A percentile compares a stretch with the other conserved stretches of the same genome.
Conservation (phyloP, 78 protist genomes). For the Emiliania huxleyi region DNA sequence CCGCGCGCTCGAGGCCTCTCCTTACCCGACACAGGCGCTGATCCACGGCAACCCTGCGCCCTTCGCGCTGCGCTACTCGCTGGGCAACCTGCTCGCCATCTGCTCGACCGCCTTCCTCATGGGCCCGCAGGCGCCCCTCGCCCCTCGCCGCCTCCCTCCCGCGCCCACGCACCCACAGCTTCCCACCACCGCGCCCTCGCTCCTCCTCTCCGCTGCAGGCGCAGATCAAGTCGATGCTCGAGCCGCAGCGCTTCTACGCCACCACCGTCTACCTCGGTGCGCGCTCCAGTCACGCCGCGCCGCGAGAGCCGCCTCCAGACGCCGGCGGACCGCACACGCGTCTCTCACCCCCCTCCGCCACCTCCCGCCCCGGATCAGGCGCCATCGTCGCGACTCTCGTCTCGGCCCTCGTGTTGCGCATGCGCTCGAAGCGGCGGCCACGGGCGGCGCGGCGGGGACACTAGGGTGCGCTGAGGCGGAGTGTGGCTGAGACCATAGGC, state of each 20-base stretch:
- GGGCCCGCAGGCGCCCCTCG: constrained; percentile 26
- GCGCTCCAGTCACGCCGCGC: too few relatives aligned
- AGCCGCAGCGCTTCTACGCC: not conserved
- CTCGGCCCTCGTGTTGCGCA: not conserved
- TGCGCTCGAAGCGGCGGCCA: too few relatives aligned
- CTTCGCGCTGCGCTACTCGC: constrained; percentile 37
- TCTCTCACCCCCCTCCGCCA: too few relatives aligned
- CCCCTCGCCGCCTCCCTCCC: not conserved
- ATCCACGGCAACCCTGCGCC: not conserved
- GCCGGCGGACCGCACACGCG: too few relatives aligned
- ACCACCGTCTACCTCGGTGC: constrained; percentile 29
- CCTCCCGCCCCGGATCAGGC: not conserved
- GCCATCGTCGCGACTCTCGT: constrained; percentile 34
- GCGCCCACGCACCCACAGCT: not conserved
- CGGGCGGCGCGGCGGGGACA: too few relatives aligned
- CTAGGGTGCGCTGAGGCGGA: too few relatives aligned
- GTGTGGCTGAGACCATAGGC: too few relatives aligned
- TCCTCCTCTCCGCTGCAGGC: too few relatives aligned
- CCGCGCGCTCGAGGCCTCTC: not conserved
- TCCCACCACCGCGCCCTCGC: too few relatives aligned
- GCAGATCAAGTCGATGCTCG: constrained; percentile 42
- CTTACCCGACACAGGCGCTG: not conserved
- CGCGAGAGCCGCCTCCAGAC: too few relatives aligned
- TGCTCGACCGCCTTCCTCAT: constrained; percentile 20
- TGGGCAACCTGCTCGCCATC: constrained; percentile 32